Conservation (phyloP, 192 early-diverging fungal genomes). For the Glomus cerebriforme region DNA sequence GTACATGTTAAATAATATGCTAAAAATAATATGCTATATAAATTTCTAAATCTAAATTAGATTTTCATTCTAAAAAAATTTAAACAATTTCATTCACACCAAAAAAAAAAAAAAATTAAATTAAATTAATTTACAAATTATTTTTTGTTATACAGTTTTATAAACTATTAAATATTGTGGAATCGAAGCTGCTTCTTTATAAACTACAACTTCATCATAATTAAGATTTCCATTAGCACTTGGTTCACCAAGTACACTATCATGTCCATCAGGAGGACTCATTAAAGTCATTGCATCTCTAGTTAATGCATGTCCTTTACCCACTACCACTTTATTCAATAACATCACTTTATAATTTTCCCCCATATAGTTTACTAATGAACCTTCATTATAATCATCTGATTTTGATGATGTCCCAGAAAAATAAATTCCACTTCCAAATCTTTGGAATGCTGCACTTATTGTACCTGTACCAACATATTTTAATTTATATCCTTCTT, state of each 20-base stretch:
- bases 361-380: constrained; percentile 21
- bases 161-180: constrained; percentile 35
- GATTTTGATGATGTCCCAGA: constrained; percentile 38
- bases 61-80: too few species aligned
- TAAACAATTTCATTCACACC: too few species aligned
- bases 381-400: constrained; percentile 33
- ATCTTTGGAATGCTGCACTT: constrained; percentile 28
- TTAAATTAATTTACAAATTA: neutral
- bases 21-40: too few species aligned
- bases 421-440: constrained; percentile 36
- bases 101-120: too few species aligned
- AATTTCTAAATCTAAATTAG: too few species aligned
- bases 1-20: too few species aligned
- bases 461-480: constrained; percentile 25
- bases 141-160: neutral
- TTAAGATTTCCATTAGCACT: constrained; percentile 27
- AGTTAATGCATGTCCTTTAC: constrained; percentile 27
- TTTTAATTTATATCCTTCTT: constrained; percentile 22
- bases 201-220: constrained; percentile 38
- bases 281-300: constrained; percentile 22
- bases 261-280: constrained; percentile 22
- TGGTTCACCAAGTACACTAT: constrained; percentile 33
- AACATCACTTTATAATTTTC: constrained; percentile 33
- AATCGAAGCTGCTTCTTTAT: constrained; percentile 32
- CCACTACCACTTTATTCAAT: constrained; percentile 33